Base-by-base conservation (phyloP, 257 asterid genomes). In the Capsicum pubescens region DNA sequence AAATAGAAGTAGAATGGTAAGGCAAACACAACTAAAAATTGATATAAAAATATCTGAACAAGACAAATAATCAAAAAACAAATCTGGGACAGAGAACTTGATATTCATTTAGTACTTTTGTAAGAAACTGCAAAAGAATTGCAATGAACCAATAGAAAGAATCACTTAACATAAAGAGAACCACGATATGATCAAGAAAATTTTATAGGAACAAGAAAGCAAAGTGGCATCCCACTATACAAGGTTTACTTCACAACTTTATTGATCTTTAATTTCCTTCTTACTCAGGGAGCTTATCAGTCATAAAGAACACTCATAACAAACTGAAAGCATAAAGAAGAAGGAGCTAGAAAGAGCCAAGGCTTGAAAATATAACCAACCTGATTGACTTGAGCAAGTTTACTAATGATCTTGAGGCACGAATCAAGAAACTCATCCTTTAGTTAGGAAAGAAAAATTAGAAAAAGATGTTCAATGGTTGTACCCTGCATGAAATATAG, bases 321-420 rank as follows among this genome's bases (percentile, higher is more conserved):
- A 9, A 64, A 26, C 44, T 12, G 70, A 64, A 64, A 64, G 70
- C 70, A 64, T 64, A 44, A 64, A 64, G 9, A 17, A 64, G 35
- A 64, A 26, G 70, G 17, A 9, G 70, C 44, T 64, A 64, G 71
- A 26, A 66, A 66, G 72, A 66, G 13, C 6, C 2, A 32, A 32
- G 46, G 72, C n/a, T 32, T 66, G 72, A 32, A 32, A 13, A 32
- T 32, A 11, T 42, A 80, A 80, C 88, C 81, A 69, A 92, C 97
- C 97, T 93, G 97, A 82, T 93, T 93, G 89, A 93, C 97, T 93
- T 93, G 97, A 87, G 91, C 97, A 6, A 93, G 92, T 89, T 93
- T 93, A 92, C 97, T 91, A 85, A 93, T 93, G 83, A 93, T 93
- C 86, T 92, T 93, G 82, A 93, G 92, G 42, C 95, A 96, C 68